These are phyloP conservation scores for Strigomonas galati DNA, from an alignment of 208 protist species.

Conservation along the genomic window DNA sequence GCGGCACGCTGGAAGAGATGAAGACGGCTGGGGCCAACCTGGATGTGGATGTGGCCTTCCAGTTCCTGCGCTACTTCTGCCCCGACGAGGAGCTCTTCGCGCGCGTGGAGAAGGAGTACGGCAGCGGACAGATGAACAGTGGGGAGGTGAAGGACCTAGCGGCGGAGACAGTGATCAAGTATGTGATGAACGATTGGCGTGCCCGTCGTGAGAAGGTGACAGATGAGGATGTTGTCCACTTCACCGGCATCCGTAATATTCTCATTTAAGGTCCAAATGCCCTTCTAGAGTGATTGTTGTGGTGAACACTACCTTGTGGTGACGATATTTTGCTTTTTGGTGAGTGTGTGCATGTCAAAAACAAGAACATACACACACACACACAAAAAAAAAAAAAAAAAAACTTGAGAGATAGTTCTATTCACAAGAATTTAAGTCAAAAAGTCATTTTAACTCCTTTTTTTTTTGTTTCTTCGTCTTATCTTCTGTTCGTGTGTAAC, in stretches of 20 bases:
- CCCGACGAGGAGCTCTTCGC: constrained; percentile 92
- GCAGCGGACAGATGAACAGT: constrained; percentile 65
- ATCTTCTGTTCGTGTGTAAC: too few species aligned
- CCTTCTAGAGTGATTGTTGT: too few species aligned
- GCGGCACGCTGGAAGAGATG: constrained; percentile 95
- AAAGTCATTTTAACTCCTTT: not conserved
- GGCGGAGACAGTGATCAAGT: constrained; percentile 56
- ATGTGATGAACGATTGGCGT: constrained; percentile 68
- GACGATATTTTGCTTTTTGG: not conserved
- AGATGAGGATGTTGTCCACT: constrained; percentile 64
- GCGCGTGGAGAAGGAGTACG: constrained; percentile 70
- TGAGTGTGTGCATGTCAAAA: not conserved
- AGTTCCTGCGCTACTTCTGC: constrained; percentile 97
- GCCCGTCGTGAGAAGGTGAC: constrained; percentile 55
- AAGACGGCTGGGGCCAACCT: constrained; percentile 89
- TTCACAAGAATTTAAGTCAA: too few species aligned
- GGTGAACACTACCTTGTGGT: too few species aligned
- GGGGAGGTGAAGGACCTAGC: constrained; percentile 76
- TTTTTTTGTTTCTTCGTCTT: not conserved
- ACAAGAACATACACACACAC: not conserved
- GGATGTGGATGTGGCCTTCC: constrained; percentile 94
- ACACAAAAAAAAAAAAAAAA: constrained; percentile 2
- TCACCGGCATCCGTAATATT: constrained; percentile 75
- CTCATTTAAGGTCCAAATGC: constrained; percentile 24
- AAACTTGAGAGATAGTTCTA: not conserved